A percentile compares a stretch with the other conserved stretches of the same genome.
Evolutionary conservation across 2,329 filamentous ascomycete species (phyloP).

Genomic region (Sarocladiaceae sp.): DNA sequence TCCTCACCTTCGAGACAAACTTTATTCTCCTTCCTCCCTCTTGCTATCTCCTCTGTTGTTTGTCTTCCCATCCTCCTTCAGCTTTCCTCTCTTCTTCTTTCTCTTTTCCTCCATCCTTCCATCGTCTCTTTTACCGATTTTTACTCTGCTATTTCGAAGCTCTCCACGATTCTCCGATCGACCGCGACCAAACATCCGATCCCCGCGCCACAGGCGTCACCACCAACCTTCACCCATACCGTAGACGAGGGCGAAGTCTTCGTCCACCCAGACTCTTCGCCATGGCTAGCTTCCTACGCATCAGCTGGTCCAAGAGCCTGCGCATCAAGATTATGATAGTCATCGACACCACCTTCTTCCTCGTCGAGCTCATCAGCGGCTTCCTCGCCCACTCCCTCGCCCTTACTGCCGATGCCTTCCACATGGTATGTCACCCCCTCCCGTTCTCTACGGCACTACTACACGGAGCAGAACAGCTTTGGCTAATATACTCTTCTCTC

Average conservation of each 20-base stretch:
- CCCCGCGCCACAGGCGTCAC: conserved; percentile 1
- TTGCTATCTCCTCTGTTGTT: background rate
- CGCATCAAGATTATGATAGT: conserved; percentile 88
- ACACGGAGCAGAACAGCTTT: conserved; percentile 6
- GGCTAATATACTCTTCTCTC: conserved; percentile 12
- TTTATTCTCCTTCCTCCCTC: background rate
- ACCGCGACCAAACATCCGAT: background rate
- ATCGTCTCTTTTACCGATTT: background rate
- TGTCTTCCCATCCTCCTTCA: conserved; percentile 6
- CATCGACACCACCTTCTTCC: conserved; percentile 85
- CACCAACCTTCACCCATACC: background rate
- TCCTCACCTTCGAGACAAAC: background rate
- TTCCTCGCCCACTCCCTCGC: conserved; percentile 87
- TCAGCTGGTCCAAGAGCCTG: conserved; percentile 88
- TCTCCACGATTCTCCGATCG: background rate
- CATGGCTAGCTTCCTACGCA: conserved; percentile 35
- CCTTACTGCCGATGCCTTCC: conserved; percentile 92
- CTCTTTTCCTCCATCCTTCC: background rate
- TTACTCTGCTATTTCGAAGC: conserved; percentile 12
- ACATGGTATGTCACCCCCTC: conserved; percentile 63
- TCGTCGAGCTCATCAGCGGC: conserved; percentile 79
- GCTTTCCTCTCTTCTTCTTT: background rate
- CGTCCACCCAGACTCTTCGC: conserved; percentile 8
- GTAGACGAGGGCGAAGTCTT: background rate
- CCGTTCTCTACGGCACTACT: conserved; percentile 3